Percentiles rank a stretch among this genome's conserved stretches.
These are phyloP conservation scores for Lactarius indigo DNA, from an alignment of 768 basidiomycete species.

Conservation along the genomic window DNA sequence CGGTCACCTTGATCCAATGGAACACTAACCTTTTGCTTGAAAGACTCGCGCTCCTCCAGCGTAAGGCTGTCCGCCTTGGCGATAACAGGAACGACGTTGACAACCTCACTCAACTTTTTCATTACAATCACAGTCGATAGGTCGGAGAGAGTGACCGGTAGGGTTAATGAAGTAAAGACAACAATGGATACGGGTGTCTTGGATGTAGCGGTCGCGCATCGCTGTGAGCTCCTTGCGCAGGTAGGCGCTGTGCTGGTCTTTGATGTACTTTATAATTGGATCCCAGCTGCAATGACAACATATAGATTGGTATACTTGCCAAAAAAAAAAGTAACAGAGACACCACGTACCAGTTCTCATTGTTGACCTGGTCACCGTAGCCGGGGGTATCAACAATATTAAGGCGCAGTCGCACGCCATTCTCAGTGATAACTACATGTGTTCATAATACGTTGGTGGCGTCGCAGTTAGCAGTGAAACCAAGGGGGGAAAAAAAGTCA, in stretches of 20 bases:
- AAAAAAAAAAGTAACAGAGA: background rate
- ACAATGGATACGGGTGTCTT: constrained; percentile 98
- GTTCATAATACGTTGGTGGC: background rate
- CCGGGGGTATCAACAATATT: constrained; percentile 99
- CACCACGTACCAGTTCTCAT: constrained; percentile 83
- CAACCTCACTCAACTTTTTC: constrained; percentile 98
- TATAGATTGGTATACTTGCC: background rate
- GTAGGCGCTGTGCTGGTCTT: constrained; percentile 98
- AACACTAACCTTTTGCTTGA: constrained; percentile 79
- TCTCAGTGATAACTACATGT: constrained; percentile 84
- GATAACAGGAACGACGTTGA: constrained; percentile 99
- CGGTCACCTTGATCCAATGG: constrained; percentile 9
- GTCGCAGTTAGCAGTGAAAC: background rate
- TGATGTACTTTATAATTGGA: constrained; percentile 98
- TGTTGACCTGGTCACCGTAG: constrained; percentile 98
- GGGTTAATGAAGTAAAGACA: constrained; percentile 98
- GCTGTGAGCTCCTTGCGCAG: constrained; percentile 98
- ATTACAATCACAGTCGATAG: constrained; percentile 98
- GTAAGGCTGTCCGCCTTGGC: constrained; percentile 96
- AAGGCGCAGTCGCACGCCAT: constrained; percentile 88
- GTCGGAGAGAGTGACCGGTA: constrained; percentile 93
- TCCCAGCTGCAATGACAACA: constrained; percentile 73
- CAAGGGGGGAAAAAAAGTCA: constrained; percentile 26
- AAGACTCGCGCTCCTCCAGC: constrained; percentile 83
- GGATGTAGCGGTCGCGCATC: constrained; percentile 97